A percentile compares a stretch with the other conserved stretches of the same genome.
These are phyloP conservation scores for Metschnikowia drakensbergensis DNA, from an alignment of 805 yeast genomes.

Conservation along the genomic window DNA sequence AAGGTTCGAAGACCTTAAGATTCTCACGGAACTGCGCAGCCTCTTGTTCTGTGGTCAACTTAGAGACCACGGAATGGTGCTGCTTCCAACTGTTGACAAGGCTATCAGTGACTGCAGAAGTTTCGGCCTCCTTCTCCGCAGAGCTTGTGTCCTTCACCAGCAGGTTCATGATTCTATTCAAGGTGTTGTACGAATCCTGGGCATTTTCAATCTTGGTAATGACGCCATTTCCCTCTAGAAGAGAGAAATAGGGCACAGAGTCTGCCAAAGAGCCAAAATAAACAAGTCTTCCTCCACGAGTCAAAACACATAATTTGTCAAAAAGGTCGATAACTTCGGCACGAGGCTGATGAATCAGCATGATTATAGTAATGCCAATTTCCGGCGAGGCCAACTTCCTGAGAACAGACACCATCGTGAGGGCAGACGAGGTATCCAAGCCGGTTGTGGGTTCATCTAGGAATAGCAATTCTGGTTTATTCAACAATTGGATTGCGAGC, in stretches of 20 bases:
- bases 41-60: constrained; percentile 14
- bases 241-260: constrained; percentile 47
- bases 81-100: constrained; percentile 14
- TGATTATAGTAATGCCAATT: constrained; percentile 66
- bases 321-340: constrained; percentile 67
- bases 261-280: constrained; percentile 44
- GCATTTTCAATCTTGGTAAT: constrained; percentile 8
- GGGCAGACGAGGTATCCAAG: constrained; percentile 74
- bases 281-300: constrained; percentile 51
- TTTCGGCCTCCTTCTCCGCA: constrained; percentile 11
- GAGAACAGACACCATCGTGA: constrained; percentile 56
- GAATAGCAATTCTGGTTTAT: constrained; percentile 72
- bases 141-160: constrained; percentile 17
- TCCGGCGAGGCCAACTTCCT: constrained; percentile 41
- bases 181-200: constrained; percentile 10
- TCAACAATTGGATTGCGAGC: constrained; percentile 70
- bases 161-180: constrained; percentile 18
- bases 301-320: constrained; percentile 63
- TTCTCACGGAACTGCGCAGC: constrained; percentile 17
- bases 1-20: constrained; percentile 17
- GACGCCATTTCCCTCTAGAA: constrained; percentile 10
- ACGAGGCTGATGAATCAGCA: constrained; percentile 83
- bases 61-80: constrained; percentile 2
- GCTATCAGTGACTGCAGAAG: constrained; percentile 8
- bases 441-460: constrained; percentile 91